Percentiles rank a stretch among this genome's conserved stretches.
Evolutionary conservation across 2,329 filamentous ascomycete genomes (phyloP).

Genomic region (Neofusicoccum umdonicola): DNA sequence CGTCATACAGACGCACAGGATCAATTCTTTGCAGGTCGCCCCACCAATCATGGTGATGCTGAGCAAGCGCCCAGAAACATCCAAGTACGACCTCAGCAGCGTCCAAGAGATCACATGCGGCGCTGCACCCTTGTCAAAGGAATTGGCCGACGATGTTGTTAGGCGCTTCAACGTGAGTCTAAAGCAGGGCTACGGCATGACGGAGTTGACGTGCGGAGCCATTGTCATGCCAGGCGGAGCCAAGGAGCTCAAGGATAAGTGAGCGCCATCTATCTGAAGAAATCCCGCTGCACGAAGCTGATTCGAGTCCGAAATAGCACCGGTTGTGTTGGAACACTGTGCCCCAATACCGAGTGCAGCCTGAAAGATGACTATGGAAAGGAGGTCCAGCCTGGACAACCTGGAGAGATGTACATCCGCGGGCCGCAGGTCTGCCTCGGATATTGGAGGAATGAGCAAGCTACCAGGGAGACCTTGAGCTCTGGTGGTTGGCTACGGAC

Average conservation of each 20-base stretch:
- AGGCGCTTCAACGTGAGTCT: conserved; percentile 56
- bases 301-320: conserved; percentile 33
- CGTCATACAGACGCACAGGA: conserved; percentile 64
- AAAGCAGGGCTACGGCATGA: conserved; percentile 85
- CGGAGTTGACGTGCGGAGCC: conserved; percentile 53
- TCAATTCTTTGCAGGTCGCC: conserved; percentile 66
- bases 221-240: conserved; percentile 29
- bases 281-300: conserved; percentile 31
- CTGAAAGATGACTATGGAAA: conserved; percentile 61
- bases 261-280: not conserved
- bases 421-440: conserved; percentile 72
- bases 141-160: conserved; percentile 53
- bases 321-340: conserved; percentile 62
- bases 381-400: conserved; percentile 49
- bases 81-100: conserved; percentile 66
- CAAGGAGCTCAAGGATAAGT: conserved; percentile 18
- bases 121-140: conserved; percentile 61
- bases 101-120: conserved; percentile 61
- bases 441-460: conserved; percentile 71
- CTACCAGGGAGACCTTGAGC: conserved; percentile 62
- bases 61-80: conserved; percentile 66
- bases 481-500: conserved; percentile 68
- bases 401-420: conserved; percentile 71
- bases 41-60: conserved; percentile 74
- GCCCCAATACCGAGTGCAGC: conserved; percentile 68